These are phyloP conservation scores for Sugiyamaella pinicola DNA, from an alignment of 1,139 yeast genomes.

Conservation along the genomic window DNA sequence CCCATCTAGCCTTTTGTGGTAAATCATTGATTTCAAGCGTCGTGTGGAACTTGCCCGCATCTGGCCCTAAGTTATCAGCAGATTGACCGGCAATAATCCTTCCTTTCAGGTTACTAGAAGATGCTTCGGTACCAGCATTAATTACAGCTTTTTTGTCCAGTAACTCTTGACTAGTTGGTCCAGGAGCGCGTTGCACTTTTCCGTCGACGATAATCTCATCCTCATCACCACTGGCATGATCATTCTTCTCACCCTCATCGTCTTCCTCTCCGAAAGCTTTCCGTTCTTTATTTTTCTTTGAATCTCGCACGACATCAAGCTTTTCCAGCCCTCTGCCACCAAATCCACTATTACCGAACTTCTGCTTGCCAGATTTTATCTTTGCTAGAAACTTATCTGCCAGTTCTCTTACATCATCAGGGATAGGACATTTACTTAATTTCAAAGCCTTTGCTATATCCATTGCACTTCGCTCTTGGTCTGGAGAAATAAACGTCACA, in stretches of 20 bases:
- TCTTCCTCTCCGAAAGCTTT: constrained; percentile 37
- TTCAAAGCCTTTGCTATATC: constrained; percentile 74
- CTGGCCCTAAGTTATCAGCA: constrained; percentile 57
- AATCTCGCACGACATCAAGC: constrained; percentile 68
- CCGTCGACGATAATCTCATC: constrained; percentile 25
- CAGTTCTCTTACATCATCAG: constrained; percentile 55
- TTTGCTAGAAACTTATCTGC: constrained; percentile 61
- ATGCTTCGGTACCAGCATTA: constrained; percentile 22
- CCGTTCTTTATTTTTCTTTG: constrained; percentile 55
- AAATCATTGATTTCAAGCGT: constrained; percentile 78
- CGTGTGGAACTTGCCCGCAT: constrained; percentile 66
- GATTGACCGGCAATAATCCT: constrained; percentile 51
- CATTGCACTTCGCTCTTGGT: constrained; percentile 59
- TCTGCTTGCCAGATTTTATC: constrained; percentile 69
- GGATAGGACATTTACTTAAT: constrained; percentile 56
- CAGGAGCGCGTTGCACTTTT: neutral
- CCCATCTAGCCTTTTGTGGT: constrained; percentile 85
- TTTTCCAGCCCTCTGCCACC: constrained; percentile 93
- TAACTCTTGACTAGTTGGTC: constrained; percentile 3
- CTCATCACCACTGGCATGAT: constrained; percentile 25
- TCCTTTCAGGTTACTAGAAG: constrained; percentile 12
- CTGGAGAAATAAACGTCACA: constrained; percentile 64
- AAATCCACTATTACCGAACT: constrained; percentile 61
- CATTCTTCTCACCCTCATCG: constrained; percentile 29
- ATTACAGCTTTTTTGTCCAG: constrained; percentile 23